A percentile compares a stretch with the other conserved stretches of the same genome.
Evolutionary conservation across 73 alveolate species (phyloP).

Genomic region (Paramecium tetraurelia): DNA sequence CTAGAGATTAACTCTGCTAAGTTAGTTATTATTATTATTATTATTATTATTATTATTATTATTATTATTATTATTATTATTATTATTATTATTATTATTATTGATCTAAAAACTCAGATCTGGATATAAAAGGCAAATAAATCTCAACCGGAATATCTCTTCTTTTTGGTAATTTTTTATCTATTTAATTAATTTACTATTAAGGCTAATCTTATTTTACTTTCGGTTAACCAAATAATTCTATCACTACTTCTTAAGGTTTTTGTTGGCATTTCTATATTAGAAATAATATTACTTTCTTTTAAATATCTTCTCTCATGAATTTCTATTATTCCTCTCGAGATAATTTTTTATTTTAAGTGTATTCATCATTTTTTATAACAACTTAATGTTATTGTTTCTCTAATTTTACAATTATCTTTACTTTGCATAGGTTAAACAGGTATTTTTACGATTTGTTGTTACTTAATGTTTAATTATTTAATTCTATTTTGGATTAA

Average conservation of each 20-base stretch:
- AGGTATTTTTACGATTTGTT: background rate
- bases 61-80: background rate
- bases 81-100: background rate
- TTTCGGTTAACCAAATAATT: background rate
- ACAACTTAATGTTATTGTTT: background rate
- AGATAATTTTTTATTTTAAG: background rate
- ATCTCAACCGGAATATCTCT: slow-evolving; percentile 1
- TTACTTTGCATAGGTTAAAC: slow-evolving; percentile 8
- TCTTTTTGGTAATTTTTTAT: background rate
- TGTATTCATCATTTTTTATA: background rate
- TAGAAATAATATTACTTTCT: background rate
- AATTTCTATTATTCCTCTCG: background rate
- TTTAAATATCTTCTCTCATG: background rate
- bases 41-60: background rate
- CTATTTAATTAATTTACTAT: background rate
- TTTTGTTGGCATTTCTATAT: background rate
- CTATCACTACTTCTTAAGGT: background rate
- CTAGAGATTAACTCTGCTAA: background rate
- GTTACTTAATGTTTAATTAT: background rate
- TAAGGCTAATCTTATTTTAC: background rate
- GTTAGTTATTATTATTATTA: background rate
- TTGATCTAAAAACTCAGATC: background rate
- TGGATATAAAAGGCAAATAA: background rate
- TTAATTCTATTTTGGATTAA: background rate
- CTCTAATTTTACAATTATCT: background rate